phyloP scores from a whole-genome alignment of 192 early-diverging fungal genomes.

The Backusella circina region DNA sequence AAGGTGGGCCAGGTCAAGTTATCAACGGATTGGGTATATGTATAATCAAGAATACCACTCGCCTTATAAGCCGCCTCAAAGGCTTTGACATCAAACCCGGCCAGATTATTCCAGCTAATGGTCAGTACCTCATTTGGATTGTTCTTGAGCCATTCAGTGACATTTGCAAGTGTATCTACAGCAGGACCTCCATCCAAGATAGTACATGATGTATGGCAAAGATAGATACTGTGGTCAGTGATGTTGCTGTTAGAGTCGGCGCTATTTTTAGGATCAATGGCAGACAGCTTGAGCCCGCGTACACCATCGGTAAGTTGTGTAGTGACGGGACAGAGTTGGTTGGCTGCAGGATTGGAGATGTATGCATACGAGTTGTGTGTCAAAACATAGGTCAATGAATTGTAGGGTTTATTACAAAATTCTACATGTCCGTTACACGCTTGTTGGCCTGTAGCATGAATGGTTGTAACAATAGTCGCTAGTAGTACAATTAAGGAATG shows the following conservation, averaged over 20 bases:
- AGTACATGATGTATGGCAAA: slow-evolving; percentile 66
- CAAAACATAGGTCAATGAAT: slow-evolving; percentile 57
- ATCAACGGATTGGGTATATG: slow-evolving; percentile 43
- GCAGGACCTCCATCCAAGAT: slow-evolving; percentile 59
- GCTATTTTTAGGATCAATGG: slow-evolving; percentile 16
- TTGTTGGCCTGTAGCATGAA: slow-evolving; percentile 15
- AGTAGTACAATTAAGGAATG: background rate
- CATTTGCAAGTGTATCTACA: slow-evolving; percentile 45
- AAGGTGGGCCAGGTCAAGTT: slow-evolving; percentile 65
- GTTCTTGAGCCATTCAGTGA: slow-evolving; percentile 57
- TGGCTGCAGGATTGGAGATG: slow-evolving; percentile 53
- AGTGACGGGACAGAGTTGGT: slow-evolving; percentile 60
- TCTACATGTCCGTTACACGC: slow-evolving; percentile 65
- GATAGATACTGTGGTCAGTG: slow-evolving; percentile 35
- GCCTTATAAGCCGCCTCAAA: slow-evolving; percentile 50
- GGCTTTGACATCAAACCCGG: slow-evolving; percentile 40
- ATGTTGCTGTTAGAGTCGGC: slow-evolving; percentile 8
- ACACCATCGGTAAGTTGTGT: slow-evolving; percentile 72
- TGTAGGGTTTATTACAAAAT: slow-evolving; percentile 61
- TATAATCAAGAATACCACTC: slow-evolving; percentile 48
- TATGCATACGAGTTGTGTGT: slow-evolving; percentile 78
- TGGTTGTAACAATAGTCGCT: background rate
- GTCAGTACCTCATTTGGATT: slow-evolving; percentile 75
- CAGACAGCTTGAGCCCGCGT: slow-evolving; percentile 70
- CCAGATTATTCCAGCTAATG: slow-evolving; percentile 69